phyloP scores from a whole-genome alignment of 768 basidiomycete species.

The Hortiboletus campestris region DNA sequence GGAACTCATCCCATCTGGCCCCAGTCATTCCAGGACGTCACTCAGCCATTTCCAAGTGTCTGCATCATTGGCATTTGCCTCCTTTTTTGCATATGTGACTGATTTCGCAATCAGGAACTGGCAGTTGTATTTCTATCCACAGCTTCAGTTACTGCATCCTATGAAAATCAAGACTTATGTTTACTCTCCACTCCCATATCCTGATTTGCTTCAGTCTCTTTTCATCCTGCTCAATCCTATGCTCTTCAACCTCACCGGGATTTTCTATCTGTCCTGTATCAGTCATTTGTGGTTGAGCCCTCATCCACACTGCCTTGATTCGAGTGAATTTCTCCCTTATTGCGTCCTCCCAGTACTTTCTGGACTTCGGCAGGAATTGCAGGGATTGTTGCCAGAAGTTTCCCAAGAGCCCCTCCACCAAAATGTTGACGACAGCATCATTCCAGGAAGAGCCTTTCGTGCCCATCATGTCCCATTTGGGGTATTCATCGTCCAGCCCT shows the following conservation, averaged over 20 bases:
- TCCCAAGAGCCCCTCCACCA: background rate
- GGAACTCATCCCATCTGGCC: no score
- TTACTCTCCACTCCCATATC: background rate
- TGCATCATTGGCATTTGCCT: no score
- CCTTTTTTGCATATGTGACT: no score
- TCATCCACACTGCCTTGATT: background rate
- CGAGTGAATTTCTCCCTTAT: background rate
- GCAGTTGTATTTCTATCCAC: no score
- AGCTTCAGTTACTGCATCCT: no score
- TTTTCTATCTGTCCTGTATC: background rate
- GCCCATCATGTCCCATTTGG: background rate
- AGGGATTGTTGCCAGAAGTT: background rate
- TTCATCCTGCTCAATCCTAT: background rate
- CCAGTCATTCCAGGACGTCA: no score
- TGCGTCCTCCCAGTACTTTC: background rate
- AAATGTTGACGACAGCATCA: background rate
- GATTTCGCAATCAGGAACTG: no score
- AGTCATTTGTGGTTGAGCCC: background rate
- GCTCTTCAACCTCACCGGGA: background rate
- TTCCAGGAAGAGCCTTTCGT: background rate
- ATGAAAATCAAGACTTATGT: background rate
- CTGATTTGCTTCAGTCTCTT: background rate
- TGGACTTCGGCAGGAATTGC: background rate
- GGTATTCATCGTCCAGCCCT: no score
- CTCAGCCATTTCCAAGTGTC: no score